Evolutionary conservation across 495 filamentous ascomycete species (phyloP).

Genomic region (Hypoxylon subgilvum): DNA sequence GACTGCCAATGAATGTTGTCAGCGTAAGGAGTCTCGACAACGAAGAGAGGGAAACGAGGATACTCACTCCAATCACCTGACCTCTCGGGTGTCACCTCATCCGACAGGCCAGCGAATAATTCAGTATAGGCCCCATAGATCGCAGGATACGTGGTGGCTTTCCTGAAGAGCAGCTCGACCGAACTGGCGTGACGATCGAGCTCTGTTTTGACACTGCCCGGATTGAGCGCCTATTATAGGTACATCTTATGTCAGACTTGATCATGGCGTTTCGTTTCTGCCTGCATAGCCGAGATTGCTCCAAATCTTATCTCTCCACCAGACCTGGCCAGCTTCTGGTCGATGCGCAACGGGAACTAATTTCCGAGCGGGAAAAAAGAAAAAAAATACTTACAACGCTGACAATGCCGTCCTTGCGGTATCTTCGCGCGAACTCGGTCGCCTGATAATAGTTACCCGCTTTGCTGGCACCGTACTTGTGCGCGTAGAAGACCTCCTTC

Average conservation of each 20-base stretch:
- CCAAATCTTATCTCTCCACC: not conserved
- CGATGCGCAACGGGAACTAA: slow-evolving; percentile 14
- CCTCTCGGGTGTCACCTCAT: slow-evolving; percentile 45
- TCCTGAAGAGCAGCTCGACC: slow-evolving; percentile 17
- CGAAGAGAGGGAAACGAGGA: not conserved
- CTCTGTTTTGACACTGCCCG: slow-evolving; percentile 53
- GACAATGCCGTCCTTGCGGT: slow-evolving; percentile 43
- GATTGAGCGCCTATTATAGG: slow-evolving; percentile 47
- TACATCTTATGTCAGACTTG: slow-evolving; percentile 5
- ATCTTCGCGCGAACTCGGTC: slow-evolving; percentile 46
- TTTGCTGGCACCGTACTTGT: slow-evolving; percentile 51
- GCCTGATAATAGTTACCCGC: slow-evolving; percentile 49
- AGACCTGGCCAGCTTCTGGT: not conserved
- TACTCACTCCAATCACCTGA: slow-evolving; percentile 36
- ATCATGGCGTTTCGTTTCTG: no score
- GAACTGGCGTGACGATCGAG: slow-evolving; percentile 44
- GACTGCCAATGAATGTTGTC: slow-evolving; percentile 31
- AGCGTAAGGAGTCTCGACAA: not conserved
- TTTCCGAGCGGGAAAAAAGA: no score
- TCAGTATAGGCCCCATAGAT: slow-evolving; percentile 54
- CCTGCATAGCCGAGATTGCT: no score
- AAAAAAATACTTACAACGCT: slow-evolving; percentile 36
- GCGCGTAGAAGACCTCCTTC: slow-evolving; percentile 31
- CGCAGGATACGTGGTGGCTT: slow-evolving; percentile 30
- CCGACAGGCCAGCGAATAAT: slow-evolving; percentile 52